Conservation (phyloP, 23 red algal species). For the Gracilaria domingensis region DNA sequence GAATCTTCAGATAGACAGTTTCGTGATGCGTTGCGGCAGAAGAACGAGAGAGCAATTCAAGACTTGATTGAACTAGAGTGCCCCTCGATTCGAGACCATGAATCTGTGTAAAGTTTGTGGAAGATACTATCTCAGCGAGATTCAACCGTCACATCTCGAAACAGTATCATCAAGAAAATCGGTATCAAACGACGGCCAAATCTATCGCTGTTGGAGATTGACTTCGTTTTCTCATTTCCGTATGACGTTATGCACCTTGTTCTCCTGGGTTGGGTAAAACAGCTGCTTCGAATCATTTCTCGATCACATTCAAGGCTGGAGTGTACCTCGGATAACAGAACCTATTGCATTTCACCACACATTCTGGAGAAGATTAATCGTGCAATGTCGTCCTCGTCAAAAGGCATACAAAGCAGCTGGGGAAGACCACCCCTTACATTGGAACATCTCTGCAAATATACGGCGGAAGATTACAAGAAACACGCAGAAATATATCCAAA, state of each 20-base stretch:
- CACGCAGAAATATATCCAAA: background rate
- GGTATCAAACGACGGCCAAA: background rate
- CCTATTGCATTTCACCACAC: background rate
- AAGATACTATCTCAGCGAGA: too few relatives aligned
- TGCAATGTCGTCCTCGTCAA: background rate
- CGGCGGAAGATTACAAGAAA: background rate
- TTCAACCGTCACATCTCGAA: background rate
- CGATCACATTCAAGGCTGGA: background rate
- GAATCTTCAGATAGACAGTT: too few relatives aligned
- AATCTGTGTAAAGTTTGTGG: too few relatives aligned
- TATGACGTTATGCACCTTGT: constrained; percentile 14
- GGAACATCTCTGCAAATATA: background rate
- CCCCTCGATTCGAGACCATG: too few relatives aligned
- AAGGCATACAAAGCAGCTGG: background rate
- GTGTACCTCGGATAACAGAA: background rate
- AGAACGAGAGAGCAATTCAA: too few relatives aligned
- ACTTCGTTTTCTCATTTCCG: background rate
- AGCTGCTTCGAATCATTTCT: background rate
- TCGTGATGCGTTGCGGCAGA: too few relatives aligned
- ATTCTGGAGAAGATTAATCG: background rate
- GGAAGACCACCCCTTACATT: background rate
- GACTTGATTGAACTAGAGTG: too few relatives aligned
- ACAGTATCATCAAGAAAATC: background rate
- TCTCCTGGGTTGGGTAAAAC: constrained; percentile 2
- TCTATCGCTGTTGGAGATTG: background rate